Evolutionary conservation across 2,329 filamentous ascomycete genomes (phyloP), one percentile per base, ranked within the genome.

Genomic region (Ophiocordyceps unilateralis): DNA sequence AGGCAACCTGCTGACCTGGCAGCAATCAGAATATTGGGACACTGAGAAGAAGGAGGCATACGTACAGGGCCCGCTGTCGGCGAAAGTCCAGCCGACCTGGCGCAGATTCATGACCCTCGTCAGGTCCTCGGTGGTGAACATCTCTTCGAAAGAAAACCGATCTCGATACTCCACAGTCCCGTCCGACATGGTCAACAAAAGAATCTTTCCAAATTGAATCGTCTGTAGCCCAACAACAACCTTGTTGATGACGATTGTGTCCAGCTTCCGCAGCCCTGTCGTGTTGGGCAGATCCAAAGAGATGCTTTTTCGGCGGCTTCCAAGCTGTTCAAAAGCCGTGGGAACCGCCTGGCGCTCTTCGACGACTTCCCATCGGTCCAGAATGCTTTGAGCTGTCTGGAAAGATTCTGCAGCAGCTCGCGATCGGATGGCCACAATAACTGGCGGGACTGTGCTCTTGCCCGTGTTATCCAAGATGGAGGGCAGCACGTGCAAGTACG

Each of bases 301-400:
- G 41, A 60, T 45, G 40, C 68, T 74, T 53, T 74, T 76, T 53
- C 76, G 76, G 50, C 81, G 75, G 38, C 58, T 58, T 8, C 77
- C 75, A 22, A 91, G 68, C 51, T 88, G 81, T 49, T 86, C 81
- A 56, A 93, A 89, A 12, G 81, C 81, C 2, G 79, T 64, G 55
- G 91, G 83, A 8, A 93, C 63, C 10, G 64, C 68, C 48, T 81
- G 76, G n/a, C 71, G 62, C 40, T 75, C 69, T 26, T 83, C 76
- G 10, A 89, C 58, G 14, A 93, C 64, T 50, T 91, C 81, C 89
- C 89, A 96, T 47, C 82, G 74, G 48, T 86, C 79, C 47, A 96
- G 69, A 36, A 88, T 73, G 50, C 80, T 93, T 50, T 82, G 76
- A 0, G 75, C 66, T 26, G 78, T 75, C 49, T 79, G 76, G 37